Evolutionary conservation across 768 basidiomycete species (phyloP), one percentile per base, ranked within the genome.

Genomic region (Cubamyces lactineus): DNA sequence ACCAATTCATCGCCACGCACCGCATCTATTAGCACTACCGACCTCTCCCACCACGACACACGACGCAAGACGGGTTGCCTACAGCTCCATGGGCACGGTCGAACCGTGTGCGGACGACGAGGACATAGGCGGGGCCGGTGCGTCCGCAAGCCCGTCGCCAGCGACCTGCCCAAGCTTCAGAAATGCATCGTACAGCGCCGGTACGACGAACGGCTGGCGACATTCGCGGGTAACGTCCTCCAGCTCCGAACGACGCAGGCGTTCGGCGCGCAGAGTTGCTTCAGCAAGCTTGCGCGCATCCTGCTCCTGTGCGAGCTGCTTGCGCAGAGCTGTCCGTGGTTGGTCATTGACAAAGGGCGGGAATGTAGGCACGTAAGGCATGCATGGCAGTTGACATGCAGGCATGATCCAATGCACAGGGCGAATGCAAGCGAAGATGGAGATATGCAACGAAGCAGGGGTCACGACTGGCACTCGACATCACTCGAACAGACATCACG

Each of bases 171-270:
- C 67, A 34, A 75, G 56, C 40, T 66, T 64, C 46, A 67, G 54
- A 66, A 75, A 73, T 26, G 72, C 74, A 45, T 75, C 71, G 58
- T 71, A 55, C 51, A 75, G 67, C 21, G 74, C 72, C 9, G 74
- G 74, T 2, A 75, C 70, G 13, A 74, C 65, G 59, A 74, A 67
- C 38, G 73, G 74, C 56, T 64, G 63, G 5, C 47, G 57, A 42
- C 62, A 62, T 49, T 75, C 74, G 41, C 69, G 58, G n/a, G 64
- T 61, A n/a, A 66, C 64, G 54, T 72, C 70, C 52, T 72, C 71
- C 49, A 69, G 59, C 46, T 64, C 62, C 40, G 61, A 50, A 21
- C 67, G 67, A 17, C 62, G 63, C 40, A 62, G 58, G n/a, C 69
- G 68, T 66, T 72, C 69, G 21, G 64, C 68, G 46, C 64, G 57